These are phyloP conservation scores for Chaetomium strumarium DNA, from an alignment of 2,329 filamentous ascomycete species.

Conservation along the genomic window DNA sequence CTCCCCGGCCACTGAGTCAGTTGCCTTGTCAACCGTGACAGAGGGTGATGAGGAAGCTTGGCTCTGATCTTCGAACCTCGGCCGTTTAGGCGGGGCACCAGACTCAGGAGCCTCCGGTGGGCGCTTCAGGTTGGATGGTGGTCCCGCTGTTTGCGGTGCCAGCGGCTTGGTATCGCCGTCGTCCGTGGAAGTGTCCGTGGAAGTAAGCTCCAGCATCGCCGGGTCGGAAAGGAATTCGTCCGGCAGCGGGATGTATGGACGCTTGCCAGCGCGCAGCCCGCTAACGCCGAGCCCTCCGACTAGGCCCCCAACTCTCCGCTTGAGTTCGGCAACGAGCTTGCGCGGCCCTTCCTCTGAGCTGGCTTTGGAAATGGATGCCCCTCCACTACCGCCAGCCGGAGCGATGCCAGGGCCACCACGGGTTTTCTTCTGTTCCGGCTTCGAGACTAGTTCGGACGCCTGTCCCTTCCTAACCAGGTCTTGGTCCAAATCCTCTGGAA, in stretches of 20 bases:
- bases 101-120: not conserved
- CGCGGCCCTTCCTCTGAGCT: not conserved
- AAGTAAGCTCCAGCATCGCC: slow-evolving; percentile 33
- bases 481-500: slow-evolving; percentile 49
- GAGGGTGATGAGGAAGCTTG: not conserved
- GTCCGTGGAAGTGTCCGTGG: slow-evolving; percentile 31
- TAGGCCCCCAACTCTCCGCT: slow-evolving; percentile 20
- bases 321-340: not conserved
- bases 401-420: slow-evolving; percentile 3
- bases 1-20: not conserved
- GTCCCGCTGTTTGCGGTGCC: not conserved
- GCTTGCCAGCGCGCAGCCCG: slow-evolving; percentile 34
- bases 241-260: slow-evolving; percentile 35
- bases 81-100: slow-evolving; percentile 1
- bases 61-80: not conserved
- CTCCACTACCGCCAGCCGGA: not conserved
- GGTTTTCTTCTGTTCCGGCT: not conserved
- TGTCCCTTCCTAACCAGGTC: slow-evolving; percentile 35
- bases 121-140: slow-evolving; percentile 4
- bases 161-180: not conserved
- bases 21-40: not conserved
- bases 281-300: slow-evolving; percentile 39
- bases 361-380: not conserved
- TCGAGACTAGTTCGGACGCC: slow-evolving; percentile 15
- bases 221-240: slow-evolving; percentile 37